Conservation (phyloP, 257 asterid genomes). For the Scutellaria minor region DNA sequence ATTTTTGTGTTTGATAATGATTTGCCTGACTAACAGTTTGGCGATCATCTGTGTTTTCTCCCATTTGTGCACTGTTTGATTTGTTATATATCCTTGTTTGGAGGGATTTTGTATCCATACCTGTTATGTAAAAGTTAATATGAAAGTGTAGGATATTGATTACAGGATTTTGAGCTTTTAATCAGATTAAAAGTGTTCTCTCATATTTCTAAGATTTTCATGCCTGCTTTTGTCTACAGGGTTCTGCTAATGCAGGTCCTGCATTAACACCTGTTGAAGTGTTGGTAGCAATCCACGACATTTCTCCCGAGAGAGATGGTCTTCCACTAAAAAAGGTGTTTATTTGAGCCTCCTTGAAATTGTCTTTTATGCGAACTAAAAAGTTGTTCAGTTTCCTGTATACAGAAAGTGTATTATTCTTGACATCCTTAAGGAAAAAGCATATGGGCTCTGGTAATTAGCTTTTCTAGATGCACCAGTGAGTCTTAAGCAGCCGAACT, state of each 20-base stretch:
- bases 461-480: not conserved
- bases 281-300: conserved; percentile 96
- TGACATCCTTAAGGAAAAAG: not conserved
- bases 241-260: conserved; percentile 96
- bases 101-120: conserved; percentile 22
- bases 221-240: conserved; percentile 56
- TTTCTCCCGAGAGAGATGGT: conserved; percentile 84
- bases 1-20: not conserved
- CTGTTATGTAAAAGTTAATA: conserved; percentile 7
- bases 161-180: conserved; percentile 11
- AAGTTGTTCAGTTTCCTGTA: not conserved
- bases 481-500: conserved; percentile 8
- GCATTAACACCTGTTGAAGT: conserved; percentile 98
- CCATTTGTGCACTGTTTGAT: not conserved
- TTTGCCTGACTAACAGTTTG: not conserved
- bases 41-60: not conserved
- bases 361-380: conserved; percentile 5
- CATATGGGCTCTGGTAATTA: not conserved
- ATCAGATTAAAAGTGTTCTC: conserved; percentile 20
- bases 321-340: conserved; percentile 92
- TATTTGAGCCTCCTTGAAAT: conserved; percentile 10
- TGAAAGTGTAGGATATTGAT: conserved; percentile 18
- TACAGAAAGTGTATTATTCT: not conserved
- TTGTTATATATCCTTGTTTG: conserved; percentile 6
- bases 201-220: conserved; percentile 27